A percentile compares a stretch with the other conserved stretches of the same genome.
Conservation (phyloP, 441 rosid species). For the Erodium trifolium region DNA sequence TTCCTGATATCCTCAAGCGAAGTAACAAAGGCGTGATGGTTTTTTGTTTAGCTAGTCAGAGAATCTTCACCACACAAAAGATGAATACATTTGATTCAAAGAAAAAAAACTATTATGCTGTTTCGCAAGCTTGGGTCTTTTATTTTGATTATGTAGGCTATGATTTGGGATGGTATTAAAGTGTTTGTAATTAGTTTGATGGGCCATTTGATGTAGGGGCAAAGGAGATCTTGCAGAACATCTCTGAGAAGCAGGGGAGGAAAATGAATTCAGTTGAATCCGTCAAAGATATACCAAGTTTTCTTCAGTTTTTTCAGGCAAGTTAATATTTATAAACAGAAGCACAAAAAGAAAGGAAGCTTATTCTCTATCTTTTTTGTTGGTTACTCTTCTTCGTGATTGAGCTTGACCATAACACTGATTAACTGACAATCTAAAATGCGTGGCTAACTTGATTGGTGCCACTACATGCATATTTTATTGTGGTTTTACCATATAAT, state of each 20-base stretch:
- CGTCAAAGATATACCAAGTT: slow-evolving; percentile 60
- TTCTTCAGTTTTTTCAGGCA: slow-evolving; percentile 75
- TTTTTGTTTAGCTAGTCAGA: not conserved
- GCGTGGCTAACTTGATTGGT: not conserved
- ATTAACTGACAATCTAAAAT: not conserved
- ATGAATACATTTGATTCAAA: not conserved
- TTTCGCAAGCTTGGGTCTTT: not conserved
- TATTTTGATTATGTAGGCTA: not conserved
- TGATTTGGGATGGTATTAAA: slow-evolving; percentile 3
- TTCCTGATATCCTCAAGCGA: not conserved
- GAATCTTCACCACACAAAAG: not conserved
- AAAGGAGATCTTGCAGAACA: slow-evolving; percentile 60
- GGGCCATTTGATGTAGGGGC: slow-evolving; percentile 50
- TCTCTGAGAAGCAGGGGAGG: slow-evolving; percentile 84
- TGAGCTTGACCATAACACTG: too few species aligned
- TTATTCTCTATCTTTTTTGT: not conserved
- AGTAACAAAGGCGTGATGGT: not conserved
- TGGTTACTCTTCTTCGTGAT: slow-evolving; percentile 4
- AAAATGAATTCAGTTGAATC: slow-evolving; percentile 82
- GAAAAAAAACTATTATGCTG: not conserved
- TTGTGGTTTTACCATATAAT: not conserved
- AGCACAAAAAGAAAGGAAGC: not conserved
- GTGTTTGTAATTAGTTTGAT: slow-evolving; percentile 13
- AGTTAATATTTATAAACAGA: slow-evolving; percentile 11
- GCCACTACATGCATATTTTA: not conserved